These are phyloP conservation scores for Comarum palustre DNA, from an alignment of 306 rosid species.

Conservation along the genomic window DNA sequence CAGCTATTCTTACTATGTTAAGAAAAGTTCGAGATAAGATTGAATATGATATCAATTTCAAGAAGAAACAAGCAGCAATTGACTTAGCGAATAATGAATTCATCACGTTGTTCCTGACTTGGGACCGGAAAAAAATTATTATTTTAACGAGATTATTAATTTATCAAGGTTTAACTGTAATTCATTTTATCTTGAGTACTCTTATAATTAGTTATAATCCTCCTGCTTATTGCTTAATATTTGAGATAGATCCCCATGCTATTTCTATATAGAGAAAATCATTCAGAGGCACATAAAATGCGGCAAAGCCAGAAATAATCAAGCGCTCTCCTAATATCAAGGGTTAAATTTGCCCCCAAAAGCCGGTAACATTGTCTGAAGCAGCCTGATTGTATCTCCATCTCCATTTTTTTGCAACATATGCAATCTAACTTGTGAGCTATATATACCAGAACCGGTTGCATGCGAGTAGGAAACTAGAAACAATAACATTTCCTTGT, in stretches of 20 bases:
- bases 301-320: neutral
- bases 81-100: too few species aligned
- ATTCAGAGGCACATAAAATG: neutral
- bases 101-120: too few species aligned
- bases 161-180: too few species aligned
- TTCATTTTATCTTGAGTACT: too few species aligned
- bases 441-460: neutral
- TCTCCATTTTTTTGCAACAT: neutral
- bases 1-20: too few species aligned
- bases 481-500: neutral
- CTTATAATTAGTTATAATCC: too few species aligned
- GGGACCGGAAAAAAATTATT: too few species aligned
- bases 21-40: too few species aligned
- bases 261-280: neutral
- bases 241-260: neutral
- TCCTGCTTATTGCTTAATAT: too few species aligned
- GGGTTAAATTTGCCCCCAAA: neutral
- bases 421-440: neutral
- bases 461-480: neutral
- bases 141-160: too few species aligned
- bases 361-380: neutral
- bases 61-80: too few species aligned
- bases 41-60: too few species aligned
- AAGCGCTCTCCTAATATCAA: neutral
- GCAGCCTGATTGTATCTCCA: neutral